Evolutionary conservation across 768 basidiomycete species (phyloP).

Genomic region (Asterophora parasitica): DNA sequence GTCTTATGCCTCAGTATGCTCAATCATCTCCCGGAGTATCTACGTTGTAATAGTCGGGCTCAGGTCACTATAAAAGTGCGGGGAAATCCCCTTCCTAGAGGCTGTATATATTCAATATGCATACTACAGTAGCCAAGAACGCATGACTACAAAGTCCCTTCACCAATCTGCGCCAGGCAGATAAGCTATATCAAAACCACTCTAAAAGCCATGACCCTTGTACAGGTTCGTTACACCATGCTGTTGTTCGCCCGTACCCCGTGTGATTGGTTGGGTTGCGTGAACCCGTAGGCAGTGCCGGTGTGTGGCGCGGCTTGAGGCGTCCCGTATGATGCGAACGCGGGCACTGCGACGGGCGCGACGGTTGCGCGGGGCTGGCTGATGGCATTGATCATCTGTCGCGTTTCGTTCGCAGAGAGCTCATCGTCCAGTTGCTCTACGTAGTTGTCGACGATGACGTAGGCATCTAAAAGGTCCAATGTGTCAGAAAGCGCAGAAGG

Average conservation of each 20-base stretch:
- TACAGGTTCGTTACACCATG: constrained; percentile 10
- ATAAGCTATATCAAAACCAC: not conserved
- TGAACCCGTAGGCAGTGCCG: constrained; percentile 14
- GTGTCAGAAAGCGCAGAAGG: not conserved
- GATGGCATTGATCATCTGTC: constrained; percentile 19
- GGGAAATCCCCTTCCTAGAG: constrained; percentile 13
- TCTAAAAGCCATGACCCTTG: constrained; percentile 9
- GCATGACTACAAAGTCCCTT: constrained; percentile 15
- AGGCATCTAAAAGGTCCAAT: constrained; percentile 34
- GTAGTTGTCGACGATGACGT: constrained; percentile 48
- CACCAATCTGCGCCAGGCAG: constrained; percentile 16
- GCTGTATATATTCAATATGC: constrained; percentile 15
- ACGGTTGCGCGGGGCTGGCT: constrained; percentile 16
- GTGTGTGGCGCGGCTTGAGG: constrained; percentile 5
- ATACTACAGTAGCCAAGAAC: constrained; percentile 12
- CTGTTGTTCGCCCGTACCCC: constrained; percentile 15
- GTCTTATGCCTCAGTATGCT: no score
- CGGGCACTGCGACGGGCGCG: constrained; percentile 22
- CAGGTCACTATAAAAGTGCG: no score
- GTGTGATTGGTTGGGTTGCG: constrained; percentile 13
- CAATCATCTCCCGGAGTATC: no score
- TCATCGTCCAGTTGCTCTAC: constrained; percentile 51
- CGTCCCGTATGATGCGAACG: constrained; percentile 14
- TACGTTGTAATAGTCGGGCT: no score
- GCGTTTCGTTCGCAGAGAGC: constrained; percentile 25